Evolutionary conservation across 1,139 yeast species (phyloP).

Genomic region (Suhomyces ambrosiae): DNA sequence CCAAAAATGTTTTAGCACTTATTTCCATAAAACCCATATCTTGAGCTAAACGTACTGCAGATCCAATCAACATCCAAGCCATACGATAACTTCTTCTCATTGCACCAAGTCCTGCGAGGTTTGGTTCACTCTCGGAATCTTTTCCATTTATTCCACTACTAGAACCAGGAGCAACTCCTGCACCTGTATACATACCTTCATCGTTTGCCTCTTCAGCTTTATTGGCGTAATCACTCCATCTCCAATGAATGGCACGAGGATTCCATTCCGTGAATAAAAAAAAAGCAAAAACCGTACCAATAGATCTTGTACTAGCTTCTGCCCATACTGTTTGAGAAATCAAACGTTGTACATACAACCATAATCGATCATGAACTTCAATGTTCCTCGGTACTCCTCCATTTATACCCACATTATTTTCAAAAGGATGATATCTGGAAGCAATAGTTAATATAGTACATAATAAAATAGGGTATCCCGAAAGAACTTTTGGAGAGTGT

Average conservation of each 20-base stretch:
- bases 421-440: slow-evolving; percentile 68
- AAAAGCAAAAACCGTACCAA: slow-evolving; percentile 85
- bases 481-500: slow-evolving; percentile 64
- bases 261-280: slow-evolving; percentile 93
- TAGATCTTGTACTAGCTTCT: slow-evolving; percentile 83
- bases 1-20: slow-evolving; percentile 72
- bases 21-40: slow-evolving; percentile 81
- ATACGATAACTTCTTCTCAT: slow-evolving; percentile 84
- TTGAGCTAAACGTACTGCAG: slow-evolving; percentile 83
- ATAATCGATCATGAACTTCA: slow-evolving; percentile 72
- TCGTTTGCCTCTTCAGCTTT: slow-evolving; percentile 42
- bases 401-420: slow-evolving; percentile 32
- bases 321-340: slow-evolving; percentile 94
- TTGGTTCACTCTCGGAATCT: slow-evolving; percentile 38
- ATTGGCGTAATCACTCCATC: slow-evolving; percentile 87
- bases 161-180: slow-evolving; percentile 11
- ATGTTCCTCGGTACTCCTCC: slow-evolving; percentile 50
- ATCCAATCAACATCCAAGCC: slow-evolving; percentile 94
- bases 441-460: slow-evolving; percentile 82
- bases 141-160: slow-evolving; percentile 19
- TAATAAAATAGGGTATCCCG: slow-evolving; percentile 77
- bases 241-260: slow-evolving; percentile 89
- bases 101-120: slow-evolving; percentile 77
- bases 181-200: slow-evolving; percentile 11
- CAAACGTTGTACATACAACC: slow-evolving; percentile 81